Conservation (phyloP, 1,284 basidiomycete species). For the Inonotus obliquus region DNA sequence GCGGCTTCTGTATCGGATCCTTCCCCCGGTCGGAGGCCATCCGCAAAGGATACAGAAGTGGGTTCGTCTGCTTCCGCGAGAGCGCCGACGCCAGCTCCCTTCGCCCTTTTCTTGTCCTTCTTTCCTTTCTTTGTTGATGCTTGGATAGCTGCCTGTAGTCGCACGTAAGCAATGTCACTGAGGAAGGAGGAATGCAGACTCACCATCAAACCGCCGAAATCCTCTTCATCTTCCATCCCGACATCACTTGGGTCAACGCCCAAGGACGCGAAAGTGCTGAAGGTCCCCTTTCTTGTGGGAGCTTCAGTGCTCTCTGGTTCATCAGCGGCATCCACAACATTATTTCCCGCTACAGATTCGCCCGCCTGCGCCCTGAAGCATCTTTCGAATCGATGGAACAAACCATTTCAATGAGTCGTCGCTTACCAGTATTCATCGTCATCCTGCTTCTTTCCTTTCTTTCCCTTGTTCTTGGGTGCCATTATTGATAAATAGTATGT, state of each 20-base stretch:
- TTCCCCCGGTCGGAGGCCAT: conserved; percentile 31
- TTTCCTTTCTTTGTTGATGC: conserved; percentile 49
- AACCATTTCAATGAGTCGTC: background rate
- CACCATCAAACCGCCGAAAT: conserved; percentile 48
- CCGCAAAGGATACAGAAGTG: conserved; percentile 30
- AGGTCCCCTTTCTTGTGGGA: background rate
- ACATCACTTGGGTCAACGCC: conserved; percentile 34
- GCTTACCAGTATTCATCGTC: conserved; percentile 77
- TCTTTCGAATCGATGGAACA: conserved; percentile 17
- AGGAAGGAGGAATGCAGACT: background rate
- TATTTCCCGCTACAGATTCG: conserved; percentile 50
- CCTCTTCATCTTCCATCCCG: conserved; percentile 65
- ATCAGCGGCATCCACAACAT: conserved; percentile 21
- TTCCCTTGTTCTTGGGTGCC: conserved; percentile 86
- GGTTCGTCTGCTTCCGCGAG: conserved; percentile 26
- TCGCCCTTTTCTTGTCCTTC: conserved; percentile 64
- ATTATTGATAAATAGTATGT: conserved; percentile 35
- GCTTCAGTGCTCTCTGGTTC: conserved; percentile 23
- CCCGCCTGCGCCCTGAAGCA: conserved; percentile 61
- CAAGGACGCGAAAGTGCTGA: background rate
- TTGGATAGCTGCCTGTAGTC: conserved; percentile 45
- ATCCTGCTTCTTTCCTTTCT: conserved; percentile 75
- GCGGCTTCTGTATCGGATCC: conserved; percentile 33
- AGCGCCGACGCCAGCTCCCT: conserved; percentile 5
- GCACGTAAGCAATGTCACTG: background rate